Percentiles rank a stretch among this genome's conserved stretches.
phyloP scores from a whole-genome alignment of 129 eudicot genomes.

The Apium graveolens region DNA sequence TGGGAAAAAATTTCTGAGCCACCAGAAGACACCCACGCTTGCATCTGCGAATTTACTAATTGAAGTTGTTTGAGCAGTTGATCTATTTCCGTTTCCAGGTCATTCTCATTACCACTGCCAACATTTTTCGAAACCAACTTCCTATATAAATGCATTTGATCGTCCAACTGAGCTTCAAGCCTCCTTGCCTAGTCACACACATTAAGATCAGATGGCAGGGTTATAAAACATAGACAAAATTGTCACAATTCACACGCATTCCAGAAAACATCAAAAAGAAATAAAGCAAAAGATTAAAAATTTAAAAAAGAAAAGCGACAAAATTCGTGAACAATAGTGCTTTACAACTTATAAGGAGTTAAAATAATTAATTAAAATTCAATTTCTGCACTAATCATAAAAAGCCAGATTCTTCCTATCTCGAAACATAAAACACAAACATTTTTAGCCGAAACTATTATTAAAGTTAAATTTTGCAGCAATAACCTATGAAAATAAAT shows the following conservation, averaged over 20 bases:
- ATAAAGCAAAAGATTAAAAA: background rate
- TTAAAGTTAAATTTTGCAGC: background rate
- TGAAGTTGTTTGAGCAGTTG: constrained; percentile 73
- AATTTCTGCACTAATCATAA: too few species aligned
- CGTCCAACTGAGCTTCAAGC: constrained; percentile 96
- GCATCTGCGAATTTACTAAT: constrained; percentile 88
- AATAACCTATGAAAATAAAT: background rate
- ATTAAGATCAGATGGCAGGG: constrained; percentile 5
- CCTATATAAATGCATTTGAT: constrained; percentile 85
- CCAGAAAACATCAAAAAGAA: background rate
- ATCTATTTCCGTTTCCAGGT: constrained; percentile 70
- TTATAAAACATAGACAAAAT: background rate
- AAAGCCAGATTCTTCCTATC: background rate
- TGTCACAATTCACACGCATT: background rate
- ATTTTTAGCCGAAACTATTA: too few species aligned
- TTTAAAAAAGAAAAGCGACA: too few species aligned
- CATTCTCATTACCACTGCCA: constrained; percentile 51
- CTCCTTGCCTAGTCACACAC: constrained; percentile 68
- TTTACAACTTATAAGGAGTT: background rate
- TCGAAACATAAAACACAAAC: background rate
- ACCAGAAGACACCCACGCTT: constrained; percentile 96
- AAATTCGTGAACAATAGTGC: too few species aligned
- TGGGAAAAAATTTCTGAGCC: constrained; percentile 94
- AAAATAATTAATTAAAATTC: background rate
- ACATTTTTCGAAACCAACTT: constrained; percentile 62